phyloP scores from a whole-genome alignment of 225 moss, liverwort and hornwort genomes.

The Bryum argenteum region DNA sequence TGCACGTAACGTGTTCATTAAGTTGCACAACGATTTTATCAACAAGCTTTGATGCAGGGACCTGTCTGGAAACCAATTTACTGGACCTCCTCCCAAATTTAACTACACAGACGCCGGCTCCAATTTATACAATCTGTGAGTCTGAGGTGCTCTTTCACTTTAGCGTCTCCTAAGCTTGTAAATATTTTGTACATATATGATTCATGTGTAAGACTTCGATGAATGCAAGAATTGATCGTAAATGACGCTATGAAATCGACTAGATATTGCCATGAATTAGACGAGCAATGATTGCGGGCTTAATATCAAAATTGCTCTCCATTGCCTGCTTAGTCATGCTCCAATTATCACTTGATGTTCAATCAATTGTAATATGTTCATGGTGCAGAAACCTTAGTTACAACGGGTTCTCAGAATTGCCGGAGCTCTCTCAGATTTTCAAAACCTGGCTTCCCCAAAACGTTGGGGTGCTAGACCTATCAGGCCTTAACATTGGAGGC shows the following conservation, averaged over 20 bases:
- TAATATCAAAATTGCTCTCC: background rate
- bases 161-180: background rate
- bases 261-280: background rate
- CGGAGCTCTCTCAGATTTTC: constrained; percentile 31
- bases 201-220: constrained; percentile 1
- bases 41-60: constrained; percentile 31
- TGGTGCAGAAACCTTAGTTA: constrained; percentile 41
- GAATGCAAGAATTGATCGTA: background rate
- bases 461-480: constrained; percentile 37
- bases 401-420: constrained; percentile 28
- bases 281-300: background rate
- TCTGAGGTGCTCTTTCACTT: background rate
- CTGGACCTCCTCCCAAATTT: constrained; percentile 23
- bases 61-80: constrained; percentile 22
- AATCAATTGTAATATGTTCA: background rate
- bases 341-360: background rate
- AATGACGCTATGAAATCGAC: background rate
- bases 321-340: background rate
- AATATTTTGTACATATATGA: background rate
- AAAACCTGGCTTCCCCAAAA: constrained; percentile 23
- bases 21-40: background rate
- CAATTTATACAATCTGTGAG: constrained; percentile 24
- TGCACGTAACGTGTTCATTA: background rate
- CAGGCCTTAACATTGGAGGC: constrained; percentile 32
- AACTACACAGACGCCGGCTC: background rate